Percentiles rank a stretch among this genome's conserved stretches.
Evolutionary conservation across 1,284 basidiomycete genomes (phyloP).

Genomic region (Fomitopsis pinicola): DNA sequence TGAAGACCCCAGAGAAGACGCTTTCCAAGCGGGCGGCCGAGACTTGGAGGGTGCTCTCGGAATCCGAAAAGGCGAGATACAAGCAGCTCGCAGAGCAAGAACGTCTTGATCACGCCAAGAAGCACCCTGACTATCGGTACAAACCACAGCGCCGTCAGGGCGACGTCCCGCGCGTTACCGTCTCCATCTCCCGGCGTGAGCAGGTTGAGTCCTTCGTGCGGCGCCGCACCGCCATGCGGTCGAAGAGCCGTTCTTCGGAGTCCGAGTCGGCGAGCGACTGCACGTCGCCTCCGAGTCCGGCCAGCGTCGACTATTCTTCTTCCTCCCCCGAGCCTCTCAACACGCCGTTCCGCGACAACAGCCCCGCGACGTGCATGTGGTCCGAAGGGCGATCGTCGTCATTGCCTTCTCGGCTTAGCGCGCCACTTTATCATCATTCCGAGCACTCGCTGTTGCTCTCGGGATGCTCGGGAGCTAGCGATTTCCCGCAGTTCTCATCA

Average conservation of each 20-base stretch:
- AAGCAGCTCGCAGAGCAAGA: slow-evolving; percentile 46
- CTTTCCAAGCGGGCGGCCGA: slow-evolving; percentile 61
- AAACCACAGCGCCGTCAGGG: slow-evolving; percentile 33
- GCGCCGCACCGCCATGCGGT: slow-evolving; percentile 10
- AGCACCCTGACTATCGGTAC: slow-evolving; percentile 59
- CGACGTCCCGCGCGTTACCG: slow-evolving; percentile 10
- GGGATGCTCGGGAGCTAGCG: not conserved
- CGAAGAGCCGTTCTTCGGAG: not conserved
- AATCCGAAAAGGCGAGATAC: slow-evolving; percentile 42
- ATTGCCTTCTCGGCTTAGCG: slow-evolving; percentile 2
- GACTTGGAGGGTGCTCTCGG: slow-evolving; percentile 50
- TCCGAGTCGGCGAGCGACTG: slow-evolving; percentile 7
- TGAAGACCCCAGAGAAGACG: slow-evolving; percentile 33
- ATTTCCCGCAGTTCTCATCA: not conserved
- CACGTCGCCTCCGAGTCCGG: slow-evolving; percentile 14
- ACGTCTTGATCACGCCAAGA: slow-evolving; percentile 47
- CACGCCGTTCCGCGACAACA: slow-evolving; percentile 1
- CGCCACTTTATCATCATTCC: not conserved
- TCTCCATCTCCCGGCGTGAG: slow-evolving; percentile 19
- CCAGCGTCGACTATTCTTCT: slow-evolving; percentile 13
- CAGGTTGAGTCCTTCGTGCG: slow-evolving; percentile 20
- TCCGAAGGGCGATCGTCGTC: slow-evolving; percentile 8
- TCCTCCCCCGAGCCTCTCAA: slow-evolving; percentile 17
- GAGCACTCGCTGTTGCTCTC: not conserved
- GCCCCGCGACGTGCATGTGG: not conserved